Conservation (phyloP, 2,329 filamentous ascomycete species). For the Fusarium keratoplasticum region DNA sequence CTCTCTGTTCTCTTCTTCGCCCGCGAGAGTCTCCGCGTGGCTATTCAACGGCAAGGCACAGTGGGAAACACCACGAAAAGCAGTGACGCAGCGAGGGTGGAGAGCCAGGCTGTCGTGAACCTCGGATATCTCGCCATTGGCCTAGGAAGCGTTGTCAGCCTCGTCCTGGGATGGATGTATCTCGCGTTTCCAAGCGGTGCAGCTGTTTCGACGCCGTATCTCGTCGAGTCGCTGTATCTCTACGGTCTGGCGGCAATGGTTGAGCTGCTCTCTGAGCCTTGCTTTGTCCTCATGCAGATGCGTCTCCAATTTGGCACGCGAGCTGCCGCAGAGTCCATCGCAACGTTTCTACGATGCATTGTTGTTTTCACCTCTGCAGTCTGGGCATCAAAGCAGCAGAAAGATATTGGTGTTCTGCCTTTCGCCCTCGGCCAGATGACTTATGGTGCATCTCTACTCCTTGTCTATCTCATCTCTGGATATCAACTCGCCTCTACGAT, state of each 20-base stretch:
- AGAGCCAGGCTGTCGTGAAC: constrained; percentile 85
- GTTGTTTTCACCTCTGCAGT: constrained; percentile 78
- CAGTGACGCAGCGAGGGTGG: constrained; percentile 41
- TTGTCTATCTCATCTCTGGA: constrained; percentile 77
- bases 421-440: constrained; percentile 89
- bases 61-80: constrained; percentile 16
- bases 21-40: constrained; percentile 89
- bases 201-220: constrained; percentile 71
- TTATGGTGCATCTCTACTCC: constrained; percentile 76
- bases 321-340: constrained; percentile 84
- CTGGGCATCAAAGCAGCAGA: constrained; percentile 62
- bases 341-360: constrained; percentile 81
- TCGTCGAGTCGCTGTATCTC: constrained; percentile 64
- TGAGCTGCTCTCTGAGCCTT: constrained; percentile 88
- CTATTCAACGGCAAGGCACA: constrained; percentile 80
- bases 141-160: constrained; percentile 74
- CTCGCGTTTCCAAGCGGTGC: constrained; percentile 61
- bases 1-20: constrained; percentile 96
- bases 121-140: constrained; percentile 83
- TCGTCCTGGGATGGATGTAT: constrained; percentile 76
- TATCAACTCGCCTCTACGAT: constrained; percentile 64
- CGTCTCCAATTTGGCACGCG: constrained; percentile 83
- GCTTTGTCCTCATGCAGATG: constrained; percentile 88
- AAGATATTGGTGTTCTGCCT: constrained; percentile 80
- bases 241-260: constrained; percentile 70